Conservation (phyloP, 2,329 filamentous ascomycete species). For the Aspergillus clavatus region DNA sequence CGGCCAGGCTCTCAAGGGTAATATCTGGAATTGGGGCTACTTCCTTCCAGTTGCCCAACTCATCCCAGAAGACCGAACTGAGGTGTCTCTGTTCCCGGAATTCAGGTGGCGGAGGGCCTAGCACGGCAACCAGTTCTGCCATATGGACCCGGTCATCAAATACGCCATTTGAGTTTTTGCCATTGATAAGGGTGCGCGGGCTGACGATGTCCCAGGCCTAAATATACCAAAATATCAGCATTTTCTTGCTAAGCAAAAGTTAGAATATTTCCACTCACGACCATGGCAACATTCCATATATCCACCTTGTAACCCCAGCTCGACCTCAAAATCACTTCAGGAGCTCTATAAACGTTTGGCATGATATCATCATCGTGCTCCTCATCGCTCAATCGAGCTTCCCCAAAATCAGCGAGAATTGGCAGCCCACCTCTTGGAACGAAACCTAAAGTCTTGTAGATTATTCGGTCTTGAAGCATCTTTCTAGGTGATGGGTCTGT, state of each 20-base stretch:
- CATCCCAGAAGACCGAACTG: conserved; percentile 21
- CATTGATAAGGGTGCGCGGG: conserved; percentile 9
- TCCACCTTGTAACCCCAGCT: conserved; percentile 42
- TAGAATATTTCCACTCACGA: conserved; percentile 31
- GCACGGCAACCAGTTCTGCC: conserved; percentile 21
- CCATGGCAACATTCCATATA: conserved; percentile 44
- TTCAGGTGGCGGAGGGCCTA: conserved; percentile 15
- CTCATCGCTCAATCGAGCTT: background rate
- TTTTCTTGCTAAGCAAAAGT: background rate
- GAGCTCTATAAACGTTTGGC: conserved; percentile 13
- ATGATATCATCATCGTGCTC: conserved; percentile 19
- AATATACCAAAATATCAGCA: background rate
- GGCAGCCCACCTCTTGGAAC: conserved; percentile 3
- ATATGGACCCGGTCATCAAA: conserved; percentile 24
- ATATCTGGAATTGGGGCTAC: conserved; percentile 14
- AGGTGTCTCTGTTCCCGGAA: conserved; percentile 14
- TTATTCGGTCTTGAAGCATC: conserved; percentile 5
- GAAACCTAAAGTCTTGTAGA: conserved; percentile 1
- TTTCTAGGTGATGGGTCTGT: background rate
- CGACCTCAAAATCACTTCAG: conserved; percentile 39
- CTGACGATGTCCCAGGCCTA: conserved; percentile 15
- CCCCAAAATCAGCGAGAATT: conserved; percentile 2
- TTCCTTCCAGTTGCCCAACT: conserved; percentile 18
- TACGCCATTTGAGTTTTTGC: conserved; percentile 18
- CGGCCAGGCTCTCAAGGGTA: conserved; percentile 12